Base-by-base conservation (phyloP, 148 eudicot genomes). In the Simmondsia chinensis region DNA sequence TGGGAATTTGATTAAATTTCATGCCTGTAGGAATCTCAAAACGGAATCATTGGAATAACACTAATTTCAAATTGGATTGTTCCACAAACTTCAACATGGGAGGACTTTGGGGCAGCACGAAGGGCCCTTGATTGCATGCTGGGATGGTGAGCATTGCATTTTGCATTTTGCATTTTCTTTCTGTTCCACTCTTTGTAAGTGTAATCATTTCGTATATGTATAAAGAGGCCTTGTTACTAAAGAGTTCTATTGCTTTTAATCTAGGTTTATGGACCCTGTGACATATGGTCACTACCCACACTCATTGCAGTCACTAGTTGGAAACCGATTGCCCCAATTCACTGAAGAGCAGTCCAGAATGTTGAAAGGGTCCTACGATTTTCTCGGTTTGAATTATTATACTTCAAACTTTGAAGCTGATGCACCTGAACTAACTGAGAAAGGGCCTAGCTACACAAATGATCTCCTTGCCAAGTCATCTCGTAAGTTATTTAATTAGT, bases 341-440 rank as follows among this genome's bases (percentile, higher is more conserved):
- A 43, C 73, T 7, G 19, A 22, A 1, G 66, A 54, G 32, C 50
- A 75, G 56, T 43, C 54, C 9, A 41, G 12, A 13, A 39, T 39
- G 43, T 6, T 39, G 21, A 39, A 9, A 1, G 43, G 43, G 20
- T 64, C 70, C 3, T 50, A 25, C 19, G 75, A 64, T 55, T 79
- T 64, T 42, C 25, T 74, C 4, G 68, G 74, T n/a, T 19, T 74
- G 30, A 71, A 69, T 51, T 69, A 68, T 38, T 71, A 62, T 26
- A 65, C 71, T 3, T 56, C 70, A 14, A 48, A 64, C 23, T 78
- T 74, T 59, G 82, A 70, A 38, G 43, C 60, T 6, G 40, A 67
- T 57, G 46, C 67, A 39, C 58, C 68, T 26, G 17, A 40, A 9
- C 13, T 42, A 3, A 62, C 43, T 14, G 38, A 14, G 14, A 32